Evolutionary conservation across 768 basidiomycete genomes (phyloP).

Genomic region (Psilocybe sp.): DNA sequence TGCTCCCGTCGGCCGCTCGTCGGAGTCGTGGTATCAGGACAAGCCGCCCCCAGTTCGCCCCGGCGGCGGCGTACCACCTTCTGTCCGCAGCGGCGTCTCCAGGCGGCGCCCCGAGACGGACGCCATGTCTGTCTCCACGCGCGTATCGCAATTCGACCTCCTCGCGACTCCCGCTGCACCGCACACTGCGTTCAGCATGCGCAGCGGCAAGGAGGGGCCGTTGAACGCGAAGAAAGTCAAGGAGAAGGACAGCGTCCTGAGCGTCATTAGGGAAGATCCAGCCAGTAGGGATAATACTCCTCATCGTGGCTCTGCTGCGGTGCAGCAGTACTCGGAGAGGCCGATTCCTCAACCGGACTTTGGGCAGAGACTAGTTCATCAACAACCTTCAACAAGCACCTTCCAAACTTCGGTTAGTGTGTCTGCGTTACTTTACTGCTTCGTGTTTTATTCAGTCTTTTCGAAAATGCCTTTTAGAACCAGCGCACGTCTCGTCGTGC

Average conservation of each 20-base stretch:
- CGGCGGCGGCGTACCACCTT: slow-evolving; percentile 8
- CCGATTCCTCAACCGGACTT: slow-evolving; percentile 16
- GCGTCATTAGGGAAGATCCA: slow-evolving; percentile 39
- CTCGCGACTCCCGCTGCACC: slow-evolving; percentile 24
- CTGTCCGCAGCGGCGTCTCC: slow-evolving; percentile 16
- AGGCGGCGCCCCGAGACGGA: slow-evolving; percentile 20
- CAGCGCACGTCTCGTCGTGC: slow-evolving; percentile 15
- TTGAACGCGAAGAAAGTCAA: slow-evolving; percentile 15
- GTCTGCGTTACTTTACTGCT: neutral
- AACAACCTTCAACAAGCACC: slow-evolving; percentile 15
- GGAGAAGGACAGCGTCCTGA: slow-evolving; percentile 27
- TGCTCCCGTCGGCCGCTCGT: slow-evolving; percentile 7
- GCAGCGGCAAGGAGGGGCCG: slow-evolving; percentile 18
- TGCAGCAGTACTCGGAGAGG: slow-evolving; percentile 6
- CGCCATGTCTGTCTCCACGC: slow-evolving; percentile 25
- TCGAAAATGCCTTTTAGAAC: slow-evolving; percentile 7
- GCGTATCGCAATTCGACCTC: slow-evolving; percentile 34
- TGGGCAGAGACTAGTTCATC: slow-evolving; percentile 12
- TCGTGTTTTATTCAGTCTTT: neutral
- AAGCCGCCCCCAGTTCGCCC: slow-evolving; percentile 3
- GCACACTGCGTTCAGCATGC: slow-evolving; percentile 18
- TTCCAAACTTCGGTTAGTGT: slow-evolving; percentile 15
- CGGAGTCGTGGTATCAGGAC: slow-evolving; percentile 29
- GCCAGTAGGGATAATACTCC: slow-evolving; percentile 29
- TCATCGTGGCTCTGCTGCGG: slow-evolving; percentile 11